A percentile compares a stretch with the other conserved stretches of the same genome.
phyloP scores from a whole-genome alignment of 2,329 filamentous ascomycete species.

The Nemania serpens region DNA sequence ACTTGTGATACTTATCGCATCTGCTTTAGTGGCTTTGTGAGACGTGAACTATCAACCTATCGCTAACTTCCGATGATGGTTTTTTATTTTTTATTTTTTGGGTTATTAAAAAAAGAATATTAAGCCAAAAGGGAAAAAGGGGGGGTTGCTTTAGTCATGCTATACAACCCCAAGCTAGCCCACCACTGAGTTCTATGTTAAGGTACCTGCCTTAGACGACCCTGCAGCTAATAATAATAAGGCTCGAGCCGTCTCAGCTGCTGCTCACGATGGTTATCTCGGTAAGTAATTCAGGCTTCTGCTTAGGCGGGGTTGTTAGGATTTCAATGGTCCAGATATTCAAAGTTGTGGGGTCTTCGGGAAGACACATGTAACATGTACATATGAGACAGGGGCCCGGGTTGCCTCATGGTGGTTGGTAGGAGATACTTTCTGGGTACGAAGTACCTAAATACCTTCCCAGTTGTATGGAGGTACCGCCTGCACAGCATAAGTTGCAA shows the following conservation, averaged over 20 bases:
- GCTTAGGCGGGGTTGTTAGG: background rate
- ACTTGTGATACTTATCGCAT: background rate
- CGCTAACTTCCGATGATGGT: background rate
- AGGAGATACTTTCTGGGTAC: background rate
- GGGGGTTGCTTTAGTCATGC: conserved; percentile 15
- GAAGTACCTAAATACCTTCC: too few species aligned
- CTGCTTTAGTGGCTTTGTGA: background rate
- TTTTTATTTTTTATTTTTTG: too few species aligned
- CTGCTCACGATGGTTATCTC: background rate
- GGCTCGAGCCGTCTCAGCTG: background rate
- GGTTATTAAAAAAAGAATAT: too few species aligned
- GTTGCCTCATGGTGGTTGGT: too few species aligned
- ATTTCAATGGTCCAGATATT: conserved; percentile 11
- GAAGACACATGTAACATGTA: conserved; percentile 5
- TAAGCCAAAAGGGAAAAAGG: background rate
- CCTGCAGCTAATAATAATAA: background rate
- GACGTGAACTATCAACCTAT: conserved; percentile 6
- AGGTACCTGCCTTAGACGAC: background rate
- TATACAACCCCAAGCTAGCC: background rate
- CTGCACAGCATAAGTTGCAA: too few species aligned
- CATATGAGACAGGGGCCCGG: too few species aligned
- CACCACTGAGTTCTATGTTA: background rate
- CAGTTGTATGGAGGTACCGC: background rate
- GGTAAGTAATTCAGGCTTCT: conserved; percentile 1
- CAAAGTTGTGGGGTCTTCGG: conserved; percentile 23